These are phyloP conservation scores for Arxiozyma slooffiae DNA, from an alignment of 1,139 yeast genomes.

Conservation along the genomic window DNA sequence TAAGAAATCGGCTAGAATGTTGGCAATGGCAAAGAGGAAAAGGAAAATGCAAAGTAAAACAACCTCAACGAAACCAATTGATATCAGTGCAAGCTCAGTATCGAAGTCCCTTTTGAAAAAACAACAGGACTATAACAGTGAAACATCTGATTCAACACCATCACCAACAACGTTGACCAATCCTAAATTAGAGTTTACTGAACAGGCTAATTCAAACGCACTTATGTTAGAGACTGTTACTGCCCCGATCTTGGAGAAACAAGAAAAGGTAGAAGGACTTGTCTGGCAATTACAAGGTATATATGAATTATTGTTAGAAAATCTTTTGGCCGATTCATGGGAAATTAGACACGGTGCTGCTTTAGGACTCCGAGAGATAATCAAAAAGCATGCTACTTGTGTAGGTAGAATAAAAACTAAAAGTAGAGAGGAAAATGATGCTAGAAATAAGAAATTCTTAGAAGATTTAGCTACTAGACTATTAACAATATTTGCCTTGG, in stretches of 20 bases:
- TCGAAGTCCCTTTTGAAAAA: constrained; percentile 41
- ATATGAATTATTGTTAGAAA: constrained; percentile 72
- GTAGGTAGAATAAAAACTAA: constrained; percentile 75
- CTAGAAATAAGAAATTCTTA: constrained; percentile 56
- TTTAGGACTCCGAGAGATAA: constrained; percentile 78
- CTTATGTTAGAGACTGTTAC: constrained; percentile 75
- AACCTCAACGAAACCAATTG: constrained; percentile 51
- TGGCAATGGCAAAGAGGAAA: constrained; percentile 88
- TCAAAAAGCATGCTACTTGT: constrained; percentile 74
- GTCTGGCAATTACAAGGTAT: constrained; percentile 98
- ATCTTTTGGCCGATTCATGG: constrained; percentile 82
- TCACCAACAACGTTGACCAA: constrained; percentile 16
- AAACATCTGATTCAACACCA: constrained; percentile 7
- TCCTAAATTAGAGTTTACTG: constrained; percentile 44
- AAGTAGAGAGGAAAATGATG: constrained; percentile 50
- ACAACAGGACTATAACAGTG: constrained; percentile 6
- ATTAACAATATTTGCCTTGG: constrained; percentile 81
- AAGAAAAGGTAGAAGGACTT: constrained; percentile 63
- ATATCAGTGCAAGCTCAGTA: constrained; percentile 68
- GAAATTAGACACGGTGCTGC: constrained; percentile 96
- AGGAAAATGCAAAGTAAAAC: constrained; percentile 75
- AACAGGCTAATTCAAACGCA: constrained; percentile 72
- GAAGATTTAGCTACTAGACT: constrained; percentile 85
- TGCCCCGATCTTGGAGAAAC: constrained; percentile 64
- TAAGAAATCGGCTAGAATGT: constrained; percentile 64